Evolutionary conservation across 2,329 filamentous ascomycete species (phyloP), one percentile per base, ranked within the genome.

Genomic region (Penicillium freii): DNA sequence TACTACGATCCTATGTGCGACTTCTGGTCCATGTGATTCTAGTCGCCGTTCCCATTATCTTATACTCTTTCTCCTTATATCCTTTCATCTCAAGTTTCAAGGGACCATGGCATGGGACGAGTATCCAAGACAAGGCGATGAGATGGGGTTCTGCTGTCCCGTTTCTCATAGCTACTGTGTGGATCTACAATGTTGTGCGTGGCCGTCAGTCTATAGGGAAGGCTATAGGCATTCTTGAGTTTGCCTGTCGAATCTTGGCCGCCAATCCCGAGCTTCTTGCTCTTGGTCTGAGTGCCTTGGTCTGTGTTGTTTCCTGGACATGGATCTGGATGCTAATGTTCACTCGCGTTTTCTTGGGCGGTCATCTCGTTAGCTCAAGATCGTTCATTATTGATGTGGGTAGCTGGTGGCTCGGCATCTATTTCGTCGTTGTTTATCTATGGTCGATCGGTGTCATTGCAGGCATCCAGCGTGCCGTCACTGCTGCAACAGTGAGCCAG

Each of bases 261-360:
- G 89, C 91, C 36, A 96, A 95, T 69, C 87, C 91, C 10, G 91
- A 89, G 2, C 82, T 99, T 21, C 81, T 97, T 34, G 72, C 90
- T 2, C 84, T 97, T n/a, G 94, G 94, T 3, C 88, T 97, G 67
- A 85, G 82, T 11, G 89, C 88, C 23, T 82, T 97, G 15, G 83
- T 80, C 7, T 79, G 87, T 27, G 88, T 96, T 43, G 89, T 97
- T 10, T 78, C 85, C 15, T 97, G 92, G 89, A 97, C 92, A 0
- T 99, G 94, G 94, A 75, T 90, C 7, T 99, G 94, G 94, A 85
- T 97, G 65, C 87, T 87, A 66, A 97, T 99, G 92, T 97, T 99
- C 75, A 93, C 92, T 8, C 85, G 92, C 44, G 87, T 97, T 57
- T 99, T 99, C 74, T 85, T 97, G 58, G 91, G 91, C n/a, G 94